A percentile compares a stretch with the other conserved stretches of the same genome.
Evolutionary conservation across 306 rosid species (phyloP).

Genomic region (Spatholobus suberectus): DNA sequence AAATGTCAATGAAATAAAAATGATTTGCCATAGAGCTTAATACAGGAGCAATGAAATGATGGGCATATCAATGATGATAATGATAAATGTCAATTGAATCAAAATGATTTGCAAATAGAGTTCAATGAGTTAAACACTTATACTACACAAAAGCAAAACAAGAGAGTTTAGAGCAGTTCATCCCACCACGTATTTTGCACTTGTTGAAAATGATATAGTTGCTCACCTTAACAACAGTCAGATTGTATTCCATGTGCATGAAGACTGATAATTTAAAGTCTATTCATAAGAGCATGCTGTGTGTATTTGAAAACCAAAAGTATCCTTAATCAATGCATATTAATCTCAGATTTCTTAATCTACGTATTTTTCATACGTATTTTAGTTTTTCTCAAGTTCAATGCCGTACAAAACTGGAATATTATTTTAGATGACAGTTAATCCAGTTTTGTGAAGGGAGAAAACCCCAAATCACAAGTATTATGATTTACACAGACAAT

Average conservation of each 20-base stretch:
- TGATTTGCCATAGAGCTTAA: conserved; percentile 8
- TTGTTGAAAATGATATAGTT: background rate
- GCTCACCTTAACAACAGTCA: background rate
- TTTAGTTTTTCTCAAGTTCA: background rate
- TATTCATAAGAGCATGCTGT: background rate
- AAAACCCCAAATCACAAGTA: background rate
- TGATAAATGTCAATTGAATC: background rate
- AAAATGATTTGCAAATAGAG: conserved; percentile 4
- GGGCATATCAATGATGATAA: background rate
- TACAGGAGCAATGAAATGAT: background rate
- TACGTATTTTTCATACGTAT: background rate
- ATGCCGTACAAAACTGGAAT: background rate
- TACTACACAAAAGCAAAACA: background rate
- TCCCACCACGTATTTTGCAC: background rate
- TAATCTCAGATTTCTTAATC: background rate
- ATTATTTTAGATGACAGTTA: background rate
- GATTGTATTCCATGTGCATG: background rate
- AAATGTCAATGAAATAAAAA: conserved; percentile 6
- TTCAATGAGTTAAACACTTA: too few species aligned
- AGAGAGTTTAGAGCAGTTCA: background rate
- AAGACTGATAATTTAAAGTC: background rate
- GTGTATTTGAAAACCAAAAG: background rate
- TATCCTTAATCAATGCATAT: background rate
- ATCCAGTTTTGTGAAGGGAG: background rate
- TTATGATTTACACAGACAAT: background rate